phyloP scores from a whole-genome alignment of 352 stramenopile species.

The Phytophthora pini region DNA sequence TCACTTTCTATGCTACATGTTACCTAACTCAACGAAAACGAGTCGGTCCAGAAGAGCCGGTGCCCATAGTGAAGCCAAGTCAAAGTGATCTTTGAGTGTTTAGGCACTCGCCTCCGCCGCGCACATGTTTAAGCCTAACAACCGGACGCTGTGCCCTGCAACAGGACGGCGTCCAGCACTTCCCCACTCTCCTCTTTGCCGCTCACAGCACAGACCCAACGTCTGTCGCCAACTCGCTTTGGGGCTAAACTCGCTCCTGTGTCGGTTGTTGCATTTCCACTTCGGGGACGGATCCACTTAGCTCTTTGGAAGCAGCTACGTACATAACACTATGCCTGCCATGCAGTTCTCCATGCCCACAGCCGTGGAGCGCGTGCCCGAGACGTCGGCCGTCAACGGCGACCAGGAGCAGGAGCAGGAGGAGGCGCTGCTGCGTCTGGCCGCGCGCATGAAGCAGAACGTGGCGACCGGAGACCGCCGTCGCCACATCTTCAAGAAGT shows the following conservation, averaged over 20 bases:
- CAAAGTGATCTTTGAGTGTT: slow-evolving; percentile 17
- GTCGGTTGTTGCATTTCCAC: slow-evolving; percentile 23
- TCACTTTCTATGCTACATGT: slow-evolving; percentile 21
- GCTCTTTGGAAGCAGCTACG: not conserved
- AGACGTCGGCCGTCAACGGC: slow-evolving; percentile 43
- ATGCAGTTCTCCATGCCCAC: slow-evolving; percentile 56
- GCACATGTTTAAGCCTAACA: slow-evolving; percentile 28
- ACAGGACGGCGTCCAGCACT: slow-evolving; percentile 26
- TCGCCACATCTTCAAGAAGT: slow-evolving; percentile 84
- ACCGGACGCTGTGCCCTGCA: slow-evolving; percentile 14
- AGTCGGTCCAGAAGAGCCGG: slow-evolving; percentile 39
- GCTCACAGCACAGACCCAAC: slow-evolving; percentile 11
- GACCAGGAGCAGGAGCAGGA: slow-evolving; percentile 62
- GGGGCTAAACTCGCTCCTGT: slow-evolving; percentile 8
- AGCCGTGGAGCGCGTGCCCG: slow-evolving; percentile 60
- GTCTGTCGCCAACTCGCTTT: slow-evolving; percentile 10
- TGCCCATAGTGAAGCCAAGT: slow-evolving; percentile 23
- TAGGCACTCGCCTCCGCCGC: slow-evolving; percentile 18
- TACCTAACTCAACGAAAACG: slow-evolving; percentile 14
- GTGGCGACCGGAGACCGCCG: slow-evolving; percentile 75
- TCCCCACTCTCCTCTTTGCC: slow-evolving; percentile 40
- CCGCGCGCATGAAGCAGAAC: slow-evolving; percentile 83
- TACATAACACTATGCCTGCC: not conserved
- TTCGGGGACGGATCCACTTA: slow-evolving; percentile 10
- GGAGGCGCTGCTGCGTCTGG: slow-evolving; percentile 71